Evolutionary conservation across 2,329 filamentous ascomycete species (phyloP), one percentile per base, ranked within the genome.

Genomic region (Lasiodiplodia sp.): DNA sequence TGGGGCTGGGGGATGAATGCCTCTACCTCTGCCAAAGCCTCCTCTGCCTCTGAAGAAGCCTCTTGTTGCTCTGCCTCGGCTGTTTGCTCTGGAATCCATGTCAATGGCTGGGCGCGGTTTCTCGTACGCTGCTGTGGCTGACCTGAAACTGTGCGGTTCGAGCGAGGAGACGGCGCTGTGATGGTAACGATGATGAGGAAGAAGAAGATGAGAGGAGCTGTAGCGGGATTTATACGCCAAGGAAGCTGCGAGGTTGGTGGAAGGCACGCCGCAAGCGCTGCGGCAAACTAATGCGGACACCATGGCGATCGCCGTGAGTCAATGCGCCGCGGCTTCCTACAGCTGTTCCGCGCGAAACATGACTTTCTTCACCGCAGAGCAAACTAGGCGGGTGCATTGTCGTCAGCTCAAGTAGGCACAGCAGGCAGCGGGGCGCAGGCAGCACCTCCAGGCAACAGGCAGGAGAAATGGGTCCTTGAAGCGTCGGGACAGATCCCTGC

Each of bases 261-360:
- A 52, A 14, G 37, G 21, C 55, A 57, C 55, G 52, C 44, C 18
- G 60, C 44, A 21, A 1, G 23, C 23, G 40, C 57, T 5, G 57
- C 57, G 44, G 44, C 44, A 52, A 51, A 52, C 44, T 37, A 64
- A 51, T 11, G 28, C 25, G 57, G 57, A 60, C 57, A 34, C 57
- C 57, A 62, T 62, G 25, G 23, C 25, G 58, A 37, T 63, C 44
- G 10, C 23, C 60, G 40, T 37, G 40, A 49, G 40, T 49, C 58
- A 62, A 51, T 49, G 58, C 58, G 38, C 56, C 21, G 16, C 37
- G 44, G 44, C 44, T 63, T 51, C 58, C 58, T 44, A 51, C 31
- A 52, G 7, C 60, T 64, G 31, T 12, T 21, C 38, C 38, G 16
- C 53, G 49, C 21, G 3, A 18, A n/a, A 23, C 49, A n/a, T 44